Evolutionary conservation across 805 yeast genomes (phyloP).

Genomic region (Pichia membranifaciens): DNA sequence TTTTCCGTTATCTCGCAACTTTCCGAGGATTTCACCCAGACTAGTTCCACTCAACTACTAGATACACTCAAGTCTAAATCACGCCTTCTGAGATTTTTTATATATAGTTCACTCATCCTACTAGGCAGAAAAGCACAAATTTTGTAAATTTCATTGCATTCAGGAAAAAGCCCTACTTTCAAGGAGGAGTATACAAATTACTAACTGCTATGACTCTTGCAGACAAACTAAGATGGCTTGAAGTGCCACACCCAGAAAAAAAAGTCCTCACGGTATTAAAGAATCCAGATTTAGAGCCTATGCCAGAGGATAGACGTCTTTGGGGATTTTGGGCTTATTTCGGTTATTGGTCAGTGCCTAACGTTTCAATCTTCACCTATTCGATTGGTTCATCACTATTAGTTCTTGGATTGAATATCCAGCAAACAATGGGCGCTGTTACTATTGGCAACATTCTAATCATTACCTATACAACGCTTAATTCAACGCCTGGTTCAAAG

Average conservation of each 20-base stretch:
- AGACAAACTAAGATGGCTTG: conserved; percentile 8
- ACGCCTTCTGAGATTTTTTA: no score
- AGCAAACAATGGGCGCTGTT: conserved; percentile 16
- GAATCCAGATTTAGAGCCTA: conserved; percentile 37
- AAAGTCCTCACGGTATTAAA: background rate
- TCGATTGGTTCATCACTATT: conserved; percentile 39
- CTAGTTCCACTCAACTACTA: no score
- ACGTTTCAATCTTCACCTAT: conserved; percentile 24
- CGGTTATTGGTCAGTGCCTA: conserved; percentile 36
- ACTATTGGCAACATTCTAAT: conserved; percentile 42
- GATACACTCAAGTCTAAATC: no score
- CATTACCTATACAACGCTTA: conserved; percentile 36
- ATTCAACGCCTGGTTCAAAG: conserved; percentile 41
- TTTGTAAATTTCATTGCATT: no score
- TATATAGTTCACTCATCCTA: no score
- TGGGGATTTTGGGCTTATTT: conserved; percentile 39
- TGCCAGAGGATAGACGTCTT: conserved; percentile 36
- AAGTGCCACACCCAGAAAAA: conserved; percentile 9
- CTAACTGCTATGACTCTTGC: background rate
- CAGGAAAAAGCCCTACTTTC: background rate
- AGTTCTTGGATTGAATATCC: conserved; percentile 25
- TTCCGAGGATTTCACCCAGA: no score
- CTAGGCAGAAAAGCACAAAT: no score
- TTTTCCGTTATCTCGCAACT: no score
- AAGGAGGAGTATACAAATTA: background rate